phyloP scores from a whole-genome alignment of 192 early-diverging fungal genomes.

The Podila horticola region DNA sequence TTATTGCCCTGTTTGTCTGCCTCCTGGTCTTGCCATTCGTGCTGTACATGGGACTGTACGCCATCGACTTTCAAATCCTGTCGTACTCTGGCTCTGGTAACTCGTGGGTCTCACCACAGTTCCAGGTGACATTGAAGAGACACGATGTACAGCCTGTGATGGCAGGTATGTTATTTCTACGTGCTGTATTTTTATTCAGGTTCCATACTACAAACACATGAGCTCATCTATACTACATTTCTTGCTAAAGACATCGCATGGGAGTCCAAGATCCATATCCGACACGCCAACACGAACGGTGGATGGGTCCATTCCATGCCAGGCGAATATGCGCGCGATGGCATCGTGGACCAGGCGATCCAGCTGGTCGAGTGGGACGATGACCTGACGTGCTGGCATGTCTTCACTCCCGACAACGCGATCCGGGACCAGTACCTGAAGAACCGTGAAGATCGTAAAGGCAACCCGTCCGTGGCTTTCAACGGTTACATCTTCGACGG shows the following conservation, averaged over 20 bases:
- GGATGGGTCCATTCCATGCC: conserved; percentile 75
- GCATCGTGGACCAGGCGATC: conserved; percentile 19
- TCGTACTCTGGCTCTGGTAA: conserved; percentile 84
- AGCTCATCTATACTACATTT: not conserved
- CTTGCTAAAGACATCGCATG: conserved; percentile 63
- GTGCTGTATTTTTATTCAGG: not conserved
- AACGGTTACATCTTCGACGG: conserved; percentile 8
- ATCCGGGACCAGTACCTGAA: not conserved
- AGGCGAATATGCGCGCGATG: conserved; percentile 12
- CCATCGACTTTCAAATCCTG: conserved; percentile 86
- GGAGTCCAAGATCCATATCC: conserved; percentile 65
- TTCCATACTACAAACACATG: not conserved
- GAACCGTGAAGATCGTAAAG: conserved; percentile 1
- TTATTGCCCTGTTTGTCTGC: conserved; percentile 82
- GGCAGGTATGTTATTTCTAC: conserved; percentile 3
- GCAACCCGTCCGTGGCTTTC: not conserved
- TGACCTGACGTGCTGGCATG: conserved; percentile 14
- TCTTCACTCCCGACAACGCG: not conserved
- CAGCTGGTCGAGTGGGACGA: conserved; percentile 25
- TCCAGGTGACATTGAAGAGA: conserved; percentile 82
- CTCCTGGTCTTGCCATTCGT: conserved; percentile 81
- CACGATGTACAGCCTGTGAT: conserved; percentile 56
- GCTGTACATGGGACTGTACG: conserved; percentile 85
- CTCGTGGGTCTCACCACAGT: conserved; percentile 85
- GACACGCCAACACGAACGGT: conserved; percentile 74